Conservation (phyloP, 2,329 filamentous ascomycete genomes). For the Pseudofabraea citricarpa region DNA sequence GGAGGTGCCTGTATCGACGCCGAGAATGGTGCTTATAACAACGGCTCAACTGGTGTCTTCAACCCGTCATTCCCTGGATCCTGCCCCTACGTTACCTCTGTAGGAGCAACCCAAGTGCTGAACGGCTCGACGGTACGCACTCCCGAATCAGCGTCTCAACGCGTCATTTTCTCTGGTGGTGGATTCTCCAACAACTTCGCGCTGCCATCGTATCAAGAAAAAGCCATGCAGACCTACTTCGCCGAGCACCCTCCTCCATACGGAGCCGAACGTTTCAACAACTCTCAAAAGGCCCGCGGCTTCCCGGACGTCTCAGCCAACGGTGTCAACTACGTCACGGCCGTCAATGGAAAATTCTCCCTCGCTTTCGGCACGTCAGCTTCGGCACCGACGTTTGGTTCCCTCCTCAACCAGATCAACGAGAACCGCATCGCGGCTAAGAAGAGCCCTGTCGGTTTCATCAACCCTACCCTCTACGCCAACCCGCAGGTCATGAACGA, state of each 20-base stretch:
- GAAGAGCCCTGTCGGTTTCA: slow-evolving; percentile 32
- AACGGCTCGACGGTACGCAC: slow-evolving; percentile 27
- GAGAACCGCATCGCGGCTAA: slow-evolving; percentile 30
- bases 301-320: slow-evolving; percentile 44
- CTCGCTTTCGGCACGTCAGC: slow-evolving; percentile 46
- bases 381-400: slow-evolving; percentile 34
- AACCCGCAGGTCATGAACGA: slow-evolving; percentile 26
- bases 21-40: slow-evolving; percentile 27
- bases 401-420: slow-evolving; percentile 38
- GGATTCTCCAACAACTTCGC: slow-evolving; percentile 61
- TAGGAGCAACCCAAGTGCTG: slow-evolving; percentile 45
- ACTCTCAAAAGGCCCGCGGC: slow-evolving; percentile 36
- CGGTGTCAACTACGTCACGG: slow-evolving; percentile 38
- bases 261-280: slow-evolving; percentile 41
- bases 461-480: slow-evolving; percentile 30
- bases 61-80: slow-evolving; percentile 41
- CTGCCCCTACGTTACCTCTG: slow-evolving; percentile 46
- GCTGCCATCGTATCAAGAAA: slow-evolving; percentile 41
- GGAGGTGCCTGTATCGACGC: slow-evolving; percentile 32
- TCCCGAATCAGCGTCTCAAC: slow-evolving; percentile 40
- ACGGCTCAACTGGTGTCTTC: slow-evolving; percentile 33
- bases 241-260: slow-evolving; percentile 17
- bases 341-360: slow-evolving; percentile 37
- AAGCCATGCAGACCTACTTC: slow-evolving; percentile 21
- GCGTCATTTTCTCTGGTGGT: slow-evolving; percentile 66